Conservation (phyloP, 805 yeast species). For the Wickerhamomyces tratensis region DNA sequence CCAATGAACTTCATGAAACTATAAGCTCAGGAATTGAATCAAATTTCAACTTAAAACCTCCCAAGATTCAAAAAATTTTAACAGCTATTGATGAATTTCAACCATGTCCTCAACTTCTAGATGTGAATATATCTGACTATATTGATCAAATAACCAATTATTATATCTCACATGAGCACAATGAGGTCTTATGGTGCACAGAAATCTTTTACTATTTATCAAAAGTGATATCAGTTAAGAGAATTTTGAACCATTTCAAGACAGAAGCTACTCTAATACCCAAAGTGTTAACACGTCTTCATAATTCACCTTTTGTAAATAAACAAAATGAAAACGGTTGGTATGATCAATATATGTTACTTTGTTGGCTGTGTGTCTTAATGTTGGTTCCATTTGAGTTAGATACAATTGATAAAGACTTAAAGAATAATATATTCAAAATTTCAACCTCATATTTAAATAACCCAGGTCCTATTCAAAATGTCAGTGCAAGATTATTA, state of each 20-base stretch:
- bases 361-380: slow-evolving; percentile 67
- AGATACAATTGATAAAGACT: slow-evolving; percentile 22
- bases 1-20: slow-evolving; percentile 12
- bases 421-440: slow-evolving; percentile 24
- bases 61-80: slow-evolving; percentile 5
- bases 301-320: background rate
- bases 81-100: slow-evolving; percentile 38
- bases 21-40: slow-evolving; percentile 6
- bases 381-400: slow-evolving; percentile 70
- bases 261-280: slow-evolving; percentile 47
- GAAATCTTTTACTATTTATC: slow-evolving; percentile 46
- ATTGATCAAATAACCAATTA: slow-evolving; percentile 19
- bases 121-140: slow-evolving; percentile 26
- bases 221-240: slow-evolving; percentile 59
- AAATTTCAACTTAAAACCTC: background rate
- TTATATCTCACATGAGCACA: slow-evolving; percentile 13
- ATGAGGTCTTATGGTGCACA: slow-evolving; percentile 5
- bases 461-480: slow-evolving; percentile 32
- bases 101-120: slow-evolving; percentile 42
- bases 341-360: slow-evolving; percentile 38
- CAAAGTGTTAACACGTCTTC: slow-evolving; percentile 20
- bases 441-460: slow-evolving; percentile 24
- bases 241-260: slow-evolving; percentile 46
- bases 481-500: slow-evolving; percentile 20
- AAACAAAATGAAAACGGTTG: slow-evolving; percentile 19